These are phyloP conservation scores for Clonostachys solani DNA, from an alignment of 2,329 filamentous ascomycete genomes.

Conservation along the genomic window DNA sequence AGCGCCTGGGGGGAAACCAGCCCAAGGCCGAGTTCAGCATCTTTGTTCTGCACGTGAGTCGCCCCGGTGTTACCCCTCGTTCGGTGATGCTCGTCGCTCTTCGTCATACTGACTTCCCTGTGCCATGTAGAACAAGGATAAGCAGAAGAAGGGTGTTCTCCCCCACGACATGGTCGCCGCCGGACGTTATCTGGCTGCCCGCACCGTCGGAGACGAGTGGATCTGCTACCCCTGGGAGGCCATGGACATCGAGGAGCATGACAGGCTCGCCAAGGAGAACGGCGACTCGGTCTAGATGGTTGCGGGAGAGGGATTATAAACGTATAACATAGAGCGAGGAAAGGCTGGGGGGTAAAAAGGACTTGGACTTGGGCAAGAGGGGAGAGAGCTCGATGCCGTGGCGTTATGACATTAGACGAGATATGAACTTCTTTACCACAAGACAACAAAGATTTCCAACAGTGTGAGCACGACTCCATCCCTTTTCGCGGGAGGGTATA, in stretches of 20 bases:
- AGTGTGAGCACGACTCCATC: too few species aligned
- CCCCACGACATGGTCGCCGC: conserved; percentile 71
- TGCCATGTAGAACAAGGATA: conserved; percentile 80
- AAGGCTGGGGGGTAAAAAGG: too few species aligned
- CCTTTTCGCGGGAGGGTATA: too few species aligned
- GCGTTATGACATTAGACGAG: too few species aligned
- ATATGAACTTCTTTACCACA: too few species aligned
- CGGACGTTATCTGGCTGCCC: conserved; percentile 74
- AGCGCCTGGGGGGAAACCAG: conserved; percentile 61
- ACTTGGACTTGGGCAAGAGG: too few species aligned
- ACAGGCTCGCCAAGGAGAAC: conserved; percentile 57
- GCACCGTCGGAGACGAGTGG: conserved; percentile 92
- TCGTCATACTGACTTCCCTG: background rate
- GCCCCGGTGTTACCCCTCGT: background rate
- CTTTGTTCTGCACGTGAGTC: conserved; percentile 84
- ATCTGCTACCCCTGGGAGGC: conserved; percentile 99
- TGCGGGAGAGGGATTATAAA: background rate
- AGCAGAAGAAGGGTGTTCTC: conserved; percentile 85
- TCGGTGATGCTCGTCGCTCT: too few species aligned
- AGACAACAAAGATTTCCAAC: too few species aligned
- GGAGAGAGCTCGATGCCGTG: too few species aligned
- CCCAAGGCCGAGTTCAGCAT: conserved; percentile 83
- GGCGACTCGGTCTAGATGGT: conserved; percentile 9
- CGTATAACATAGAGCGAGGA: too few species aligned
- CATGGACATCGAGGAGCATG: conserved; percentile 88